phyloP scores from a whole-genome alignment of 2,329 filamentous ascomycete species.

The Ilyonectria destructans region DNA sequence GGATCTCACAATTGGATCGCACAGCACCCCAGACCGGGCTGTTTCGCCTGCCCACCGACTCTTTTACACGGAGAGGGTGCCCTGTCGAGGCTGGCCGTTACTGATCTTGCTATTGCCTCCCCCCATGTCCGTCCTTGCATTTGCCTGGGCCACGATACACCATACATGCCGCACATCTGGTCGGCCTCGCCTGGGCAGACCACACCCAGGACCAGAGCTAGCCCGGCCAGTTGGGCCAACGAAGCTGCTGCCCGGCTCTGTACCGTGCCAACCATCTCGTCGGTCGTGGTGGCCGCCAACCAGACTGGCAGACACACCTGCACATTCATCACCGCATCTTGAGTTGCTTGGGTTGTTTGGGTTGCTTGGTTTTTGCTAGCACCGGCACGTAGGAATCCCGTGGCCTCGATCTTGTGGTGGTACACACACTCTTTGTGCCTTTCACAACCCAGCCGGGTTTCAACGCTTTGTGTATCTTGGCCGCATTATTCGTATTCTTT shows the following conservation, averaged over 20 bases:
- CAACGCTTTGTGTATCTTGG: background rate
- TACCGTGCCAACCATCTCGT: conserved; percentile 26
- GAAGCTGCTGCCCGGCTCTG: conserved; percentile 14
- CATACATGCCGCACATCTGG: conserved; percentile 30
- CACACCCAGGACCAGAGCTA: background rate
- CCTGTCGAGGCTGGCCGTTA: conserved; percentile 13
- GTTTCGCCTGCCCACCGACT: conserved; percentile 23
- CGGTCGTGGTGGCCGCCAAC: conserved; percentile 10
- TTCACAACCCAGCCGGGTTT: background rate
- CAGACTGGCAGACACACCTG: conserved; percentile 17
- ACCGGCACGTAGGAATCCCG: conserved; percentile 4
- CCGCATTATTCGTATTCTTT: background rate
- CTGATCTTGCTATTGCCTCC: conserved; percentile 22
- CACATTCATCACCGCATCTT: conserved; percentile 20
- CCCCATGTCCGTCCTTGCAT: conserved; percentile 9
- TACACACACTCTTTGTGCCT: conserved; percentile 3
- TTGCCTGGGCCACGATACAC: conserved; percentile 24
- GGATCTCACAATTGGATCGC: conserved; percentile 7
- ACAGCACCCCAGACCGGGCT: conserved; percentile 14
- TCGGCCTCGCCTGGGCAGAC: conserved; percentile 21
- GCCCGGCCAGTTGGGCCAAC: conserved; percentile 7
- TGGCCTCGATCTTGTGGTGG: conserved; percentile 3
- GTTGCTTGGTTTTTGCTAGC: background rate
- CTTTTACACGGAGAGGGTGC: conserved; percentile 11
- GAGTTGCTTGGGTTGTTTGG: conserved; percentile 13